Percentiles rank a stretch among this genome's conserved stretches.
Evolutionary conservation across 2,329 filamentous ascomycete species (phyloP).

Genomic region (Endocalyx cinctus): DNA sequence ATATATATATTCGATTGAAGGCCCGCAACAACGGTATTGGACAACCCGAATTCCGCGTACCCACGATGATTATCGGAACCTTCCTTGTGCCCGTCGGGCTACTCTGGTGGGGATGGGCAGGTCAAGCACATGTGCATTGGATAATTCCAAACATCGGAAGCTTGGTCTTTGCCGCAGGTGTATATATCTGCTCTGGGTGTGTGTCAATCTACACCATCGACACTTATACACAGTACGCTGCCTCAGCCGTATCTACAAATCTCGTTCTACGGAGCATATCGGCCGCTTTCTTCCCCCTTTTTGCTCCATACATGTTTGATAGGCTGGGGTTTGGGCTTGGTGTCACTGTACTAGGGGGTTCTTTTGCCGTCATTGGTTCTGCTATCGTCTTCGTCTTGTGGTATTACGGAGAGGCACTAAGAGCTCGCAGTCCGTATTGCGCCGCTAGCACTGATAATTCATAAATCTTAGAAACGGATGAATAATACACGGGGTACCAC

Average conservation of each 20-base stretch:
- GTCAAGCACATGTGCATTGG: neutral
- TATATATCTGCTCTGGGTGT: neutral
- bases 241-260: neutral
- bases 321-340: neutral
- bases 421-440: neutral
- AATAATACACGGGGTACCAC: neutral
- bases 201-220: neutral
- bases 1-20: neutral
- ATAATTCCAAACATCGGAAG: neutral
- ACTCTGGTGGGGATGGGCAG: neutral
- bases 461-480: neutral
- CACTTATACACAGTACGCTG: neutral
- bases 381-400: neutral
- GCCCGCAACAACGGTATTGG: neutral
- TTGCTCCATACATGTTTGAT: neutral
- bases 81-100: neutral
- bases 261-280: neutral
- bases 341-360: neutral
- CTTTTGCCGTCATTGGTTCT: neutral
- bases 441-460: too few species aligned
- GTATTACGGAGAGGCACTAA: neutral
- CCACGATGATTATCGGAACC: neutral
- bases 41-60: neutral
- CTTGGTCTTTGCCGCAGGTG: neutral
- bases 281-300: neutral